phyloP scores from a whole-genome alignment of 1,284 basidiomycete species.

The Ustilago sp. region DNA sequence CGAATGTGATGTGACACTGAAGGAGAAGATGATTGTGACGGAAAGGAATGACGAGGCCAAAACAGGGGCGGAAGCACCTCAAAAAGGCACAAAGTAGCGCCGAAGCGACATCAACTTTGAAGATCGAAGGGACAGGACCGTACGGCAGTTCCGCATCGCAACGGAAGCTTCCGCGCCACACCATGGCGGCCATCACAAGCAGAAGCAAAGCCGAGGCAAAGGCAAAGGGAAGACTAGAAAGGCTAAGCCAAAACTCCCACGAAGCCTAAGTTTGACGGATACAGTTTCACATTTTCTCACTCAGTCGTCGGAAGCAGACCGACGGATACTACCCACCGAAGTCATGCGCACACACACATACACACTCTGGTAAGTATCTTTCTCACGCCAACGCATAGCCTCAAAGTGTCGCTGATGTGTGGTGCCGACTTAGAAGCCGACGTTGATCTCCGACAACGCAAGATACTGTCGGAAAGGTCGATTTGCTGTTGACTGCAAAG shows the following conservation, averaged over 20 bases:
- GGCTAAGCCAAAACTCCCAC: constrained; percentile 24
- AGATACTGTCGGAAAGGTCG: not conserved
- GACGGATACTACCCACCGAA: constrained; percentile 7
- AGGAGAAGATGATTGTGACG: not conserved
- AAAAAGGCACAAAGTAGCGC: not conserved
- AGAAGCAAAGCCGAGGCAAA: constrained; percentile 3
- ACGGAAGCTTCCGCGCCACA: constrained; percentile 2
- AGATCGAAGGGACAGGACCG: constrained; percentile 2
- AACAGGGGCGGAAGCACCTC: not conserved
- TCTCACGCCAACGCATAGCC: constrained; percentile 28
- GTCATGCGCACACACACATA: not conserved
- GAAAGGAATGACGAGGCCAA: not conserved
- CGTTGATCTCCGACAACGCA: constrained; percentile 14
- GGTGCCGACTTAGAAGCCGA: constrained; percentile 7
- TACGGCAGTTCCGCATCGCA: not conserved
- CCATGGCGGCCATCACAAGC: not conserved
- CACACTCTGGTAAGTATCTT: not conserved
- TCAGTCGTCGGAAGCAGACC: constrained; percentile 27
- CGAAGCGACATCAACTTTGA: not conserved
- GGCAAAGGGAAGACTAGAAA: not conserved
- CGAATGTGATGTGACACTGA: not conserved
- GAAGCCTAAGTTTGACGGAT: constrained; percentile 15
- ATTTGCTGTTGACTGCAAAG: not conserved
- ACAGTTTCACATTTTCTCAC: constrained; percentile 8
- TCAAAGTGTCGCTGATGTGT: constrained; percentile 4